These are phyloP conservation scores for Porpolomopsis calyptriformis DNA, from an alignment of 768 basidiomycete genomes.

Conservation along the genomic window DNA sequence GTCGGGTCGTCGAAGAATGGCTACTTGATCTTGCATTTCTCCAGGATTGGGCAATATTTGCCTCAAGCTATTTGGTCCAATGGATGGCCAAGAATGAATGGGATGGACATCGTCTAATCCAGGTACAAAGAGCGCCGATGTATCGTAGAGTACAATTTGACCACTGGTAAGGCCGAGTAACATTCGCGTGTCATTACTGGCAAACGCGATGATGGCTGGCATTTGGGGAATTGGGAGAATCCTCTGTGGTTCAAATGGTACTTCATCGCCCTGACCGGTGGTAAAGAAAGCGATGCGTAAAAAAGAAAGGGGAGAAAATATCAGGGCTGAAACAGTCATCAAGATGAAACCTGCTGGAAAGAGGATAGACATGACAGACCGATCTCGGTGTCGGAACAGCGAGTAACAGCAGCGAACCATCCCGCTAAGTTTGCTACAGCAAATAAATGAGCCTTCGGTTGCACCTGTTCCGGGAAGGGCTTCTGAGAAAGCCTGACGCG, in stretches of 20 bases:
- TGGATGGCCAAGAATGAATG: constrained; percentile 34
- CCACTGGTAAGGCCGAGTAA: constrained; percentile 51
- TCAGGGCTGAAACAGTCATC: constrained; percentile 34
- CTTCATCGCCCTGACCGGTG: constrained; percentile 29
- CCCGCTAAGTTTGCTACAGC: constrained; percentile 48
- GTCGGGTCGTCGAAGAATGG: constrained; percentile 30
- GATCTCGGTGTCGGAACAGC: constrained; percentile 1
- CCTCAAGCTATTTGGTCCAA: constrained; percentile 33
- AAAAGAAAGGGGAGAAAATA: constrained; percentile 49
- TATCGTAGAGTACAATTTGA: constrained; percentile 50
- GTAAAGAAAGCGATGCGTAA: constrained; percentile 43
- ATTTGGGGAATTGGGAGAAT: constrained; percentile 34
- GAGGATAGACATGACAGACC: not conserved
- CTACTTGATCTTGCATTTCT: constrained; percentile 30
- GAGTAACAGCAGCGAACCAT: constrained; percentile 59
- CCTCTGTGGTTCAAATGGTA: constrained; percentile 40
- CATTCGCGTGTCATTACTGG: constrained; percentile 48
- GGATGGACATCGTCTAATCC: constrained; percentile 35
- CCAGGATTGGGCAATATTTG: constrained; percentile 61
- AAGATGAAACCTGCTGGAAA: not conserved
- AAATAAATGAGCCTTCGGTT: constrained; percentile 40
- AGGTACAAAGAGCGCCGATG: constrained; percentile 37
- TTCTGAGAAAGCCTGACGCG: constrained; percentile 53
- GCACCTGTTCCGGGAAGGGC: constrained; percentile 30
- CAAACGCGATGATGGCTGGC: constrained; percentile 48